Conservation (phyloP, 2,329 filamentous ascomycete genomes). For the Sporothrix dimorphospora region DNA sequence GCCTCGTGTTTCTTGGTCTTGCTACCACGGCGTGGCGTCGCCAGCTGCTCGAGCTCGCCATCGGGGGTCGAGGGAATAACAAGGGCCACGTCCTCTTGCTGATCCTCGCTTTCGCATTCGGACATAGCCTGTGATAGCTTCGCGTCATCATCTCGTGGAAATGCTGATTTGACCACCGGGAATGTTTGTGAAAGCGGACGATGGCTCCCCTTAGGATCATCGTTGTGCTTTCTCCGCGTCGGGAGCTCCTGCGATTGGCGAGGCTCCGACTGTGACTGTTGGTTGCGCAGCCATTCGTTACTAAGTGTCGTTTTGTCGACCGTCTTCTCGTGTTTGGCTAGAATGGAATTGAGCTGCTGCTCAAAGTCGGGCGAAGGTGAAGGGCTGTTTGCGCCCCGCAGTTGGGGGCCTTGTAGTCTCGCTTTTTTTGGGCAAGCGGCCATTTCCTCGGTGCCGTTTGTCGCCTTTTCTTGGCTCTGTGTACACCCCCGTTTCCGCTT, state of each 20-base stretch:
- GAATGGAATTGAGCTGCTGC: slow-evolving; percentile 15
- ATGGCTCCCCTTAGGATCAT: background rate
- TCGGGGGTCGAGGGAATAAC: slow-evolving; percentile 22
- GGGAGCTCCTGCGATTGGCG: slow-evolving; percentile 26
- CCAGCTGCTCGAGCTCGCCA: slow-evolving; percentile 3
- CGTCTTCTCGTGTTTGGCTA: slow-evolving; percentile 9
- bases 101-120: background rate
- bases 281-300: slow-evolving; percentile 22
- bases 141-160: background rate
- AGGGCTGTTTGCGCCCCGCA: background rate
- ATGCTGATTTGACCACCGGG: slow-evolving; percentile 30
- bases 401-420: background rate
- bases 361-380: slow-evolving; percentile 29
- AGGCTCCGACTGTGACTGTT: background rate
- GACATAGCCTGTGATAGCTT: background rate
- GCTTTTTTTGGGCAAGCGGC: background rate
- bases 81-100: background rate
- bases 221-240: background rate
- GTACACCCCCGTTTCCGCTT: slow-evolving; percentile 21
- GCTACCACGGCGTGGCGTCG: background rate
- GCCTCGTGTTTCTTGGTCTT: background rate
- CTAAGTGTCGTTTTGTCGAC: background rate
- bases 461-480: background rate
- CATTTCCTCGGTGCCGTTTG: background rate
- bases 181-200: slow-evolving; percentile 31